phyloP scores from a whole-genome alignment of 306 rosid species.

The Citrullus mucosospermus region DNA sequence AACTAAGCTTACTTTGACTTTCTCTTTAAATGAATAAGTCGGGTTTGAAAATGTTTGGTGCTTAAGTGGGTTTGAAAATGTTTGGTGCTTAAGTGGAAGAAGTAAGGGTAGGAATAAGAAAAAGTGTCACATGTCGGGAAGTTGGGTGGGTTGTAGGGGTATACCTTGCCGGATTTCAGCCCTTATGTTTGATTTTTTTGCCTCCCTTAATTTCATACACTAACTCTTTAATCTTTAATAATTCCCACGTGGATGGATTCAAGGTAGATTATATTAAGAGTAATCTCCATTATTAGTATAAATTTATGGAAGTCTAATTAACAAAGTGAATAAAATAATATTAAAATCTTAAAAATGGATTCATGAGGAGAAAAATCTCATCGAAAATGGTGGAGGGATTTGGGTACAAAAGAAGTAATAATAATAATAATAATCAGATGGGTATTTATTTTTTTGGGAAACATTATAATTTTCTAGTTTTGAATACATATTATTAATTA shows the following conservation, averaged over 20 bases:
- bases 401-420: background rate
- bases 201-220: background rate
- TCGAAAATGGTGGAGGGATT: background rate
- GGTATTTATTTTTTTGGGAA: background rate
- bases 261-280: background rate
- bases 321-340: no score
- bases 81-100: background rate
- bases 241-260: background rate
- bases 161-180: constrained; percentile 2
- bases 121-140: background rate
- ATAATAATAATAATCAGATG: background rate
- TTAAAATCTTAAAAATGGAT: no score
- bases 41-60: background rate
- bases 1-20: no score
- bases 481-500: background rate
- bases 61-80: background rate
- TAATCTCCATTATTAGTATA: no score
- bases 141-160: constrained; percentile 6
- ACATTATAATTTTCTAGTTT: background rate
- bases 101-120: background rate
- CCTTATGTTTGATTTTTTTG: background rate
- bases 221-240: background rate
- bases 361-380: background rate
- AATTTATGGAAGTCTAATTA: no score
- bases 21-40: no score